phyloP scores from a whole-genome alignment of 2,329 filamentous ascomycete species.

The Pyricularia sp. region DNA sequence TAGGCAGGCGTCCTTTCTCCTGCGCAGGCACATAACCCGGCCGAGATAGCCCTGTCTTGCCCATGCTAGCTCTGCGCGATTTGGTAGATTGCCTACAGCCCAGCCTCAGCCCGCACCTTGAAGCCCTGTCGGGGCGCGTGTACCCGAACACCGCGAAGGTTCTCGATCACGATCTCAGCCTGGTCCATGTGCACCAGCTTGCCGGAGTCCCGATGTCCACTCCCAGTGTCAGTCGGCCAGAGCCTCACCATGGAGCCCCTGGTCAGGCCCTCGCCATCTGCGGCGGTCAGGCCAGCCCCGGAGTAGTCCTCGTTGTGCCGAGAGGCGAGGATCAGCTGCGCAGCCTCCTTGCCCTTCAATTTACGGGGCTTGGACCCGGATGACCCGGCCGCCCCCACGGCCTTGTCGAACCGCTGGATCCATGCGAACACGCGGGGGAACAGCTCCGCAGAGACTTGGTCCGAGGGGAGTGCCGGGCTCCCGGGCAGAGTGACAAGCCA shows the following conservation, averaged over 20 bases:
- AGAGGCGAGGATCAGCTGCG: conserved; percentile 32
- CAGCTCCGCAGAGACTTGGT: conserved; percentile 36
- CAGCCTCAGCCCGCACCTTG: conserved; percentile 27
- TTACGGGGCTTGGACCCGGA: conserved; percentile 23
- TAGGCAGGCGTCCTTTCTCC: not conserved
- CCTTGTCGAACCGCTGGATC: conserved; percentile 50
- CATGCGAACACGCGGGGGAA: conserved; percentile 56
- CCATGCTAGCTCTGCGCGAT: not conserved
- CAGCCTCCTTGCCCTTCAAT: conserved; percentile 45
- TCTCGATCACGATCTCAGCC: conserved; percentile 50
- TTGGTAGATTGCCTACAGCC: conserved; percentile 6
- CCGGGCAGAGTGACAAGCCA: conserved; percentile 48
- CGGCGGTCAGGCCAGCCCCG: conserved; percentile 39
- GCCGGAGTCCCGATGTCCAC: conserved; percentile 47
- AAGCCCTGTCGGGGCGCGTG: conserved; percentile 56
- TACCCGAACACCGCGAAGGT: conserved; percentile 35
- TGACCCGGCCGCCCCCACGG: conserved; percentile 31
- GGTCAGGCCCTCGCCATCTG: conserved; percentile 34
- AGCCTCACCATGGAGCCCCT: conserved; percentile 46
- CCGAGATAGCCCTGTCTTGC: not conserved
- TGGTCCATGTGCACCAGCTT: conserved; percentile 39
- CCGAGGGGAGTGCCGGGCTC: conserved; percentile 40
- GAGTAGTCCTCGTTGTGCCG: conserved; percentile 33
- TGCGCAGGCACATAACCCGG: not conserved
- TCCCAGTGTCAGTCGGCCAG: conserved; percentile 54